Conservation (phyloP, 345 rosid genomes). For the Dimocarpus longan region DNA sequence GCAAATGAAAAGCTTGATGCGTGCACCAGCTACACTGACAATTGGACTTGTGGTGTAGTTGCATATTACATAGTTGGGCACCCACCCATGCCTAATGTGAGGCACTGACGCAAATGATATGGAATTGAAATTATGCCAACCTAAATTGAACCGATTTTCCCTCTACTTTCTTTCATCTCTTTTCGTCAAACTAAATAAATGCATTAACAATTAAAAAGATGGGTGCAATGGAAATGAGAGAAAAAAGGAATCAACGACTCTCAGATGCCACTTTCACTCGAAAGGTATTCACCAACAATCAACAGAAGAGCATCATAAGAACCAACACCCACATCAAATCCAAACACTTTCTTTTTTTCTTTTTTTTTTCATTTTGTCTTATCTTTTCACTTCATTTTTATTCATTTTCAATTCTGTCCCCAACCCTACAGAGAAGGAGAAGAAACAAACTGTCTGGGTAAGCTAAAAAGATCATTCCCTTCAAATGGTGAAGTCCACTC, state of each 20-base stretch:
- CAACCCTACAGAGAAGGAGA: conserved; percentile 75
- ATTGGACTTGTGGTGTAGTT: too few relatives aligned
- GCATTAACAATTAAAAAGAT: too few relatives aligned
- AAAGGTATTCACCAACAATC: conserved; percentile 31
- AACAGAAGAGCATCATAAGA: conserved; percentile 31
- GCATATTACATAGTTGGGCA: too few relatives aligned
- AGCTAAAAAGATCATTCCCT: conserved; percentile 84
- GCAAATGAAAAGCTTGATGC: too few relatives aligned
- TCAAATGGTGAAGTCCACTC: conserved; percentile 95
- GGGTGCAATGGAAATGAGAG: background rate
- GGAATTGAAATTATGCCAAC: too few relatives aligned
- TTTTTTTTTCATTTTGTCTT: conserved; percentile 29
- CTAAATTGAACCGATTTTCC: too few relatives aligned
- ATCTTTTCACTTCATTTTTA: conserved; percentile 30
- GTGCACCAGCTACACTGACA: too few relatives aligned
- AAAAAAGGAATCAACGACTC: background rate
- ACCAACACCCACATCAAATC: conserved; percentile 48
- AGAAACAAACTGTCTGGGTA: conserved; percentile 81
- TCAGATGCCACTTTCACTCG: conserved; percentile 18
- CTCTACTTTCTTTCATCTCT: too few relatives aligned
- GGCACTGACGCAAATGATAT: too few relatives aligned
- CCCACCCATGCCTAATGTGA: too few relatives aligned
- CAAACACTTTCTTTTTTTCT: conserved; percentile 50
- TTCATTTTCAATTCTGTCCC: conserved; percentile 37
- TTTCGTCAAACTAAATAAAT: too few relatives aligned